A percentile compares a stretch with the other conserved stretches of the same genome.
Conservation (phyloP, 2,329 filamentous ascomycete genomes). For the Phialocephala sp. region DNA sequence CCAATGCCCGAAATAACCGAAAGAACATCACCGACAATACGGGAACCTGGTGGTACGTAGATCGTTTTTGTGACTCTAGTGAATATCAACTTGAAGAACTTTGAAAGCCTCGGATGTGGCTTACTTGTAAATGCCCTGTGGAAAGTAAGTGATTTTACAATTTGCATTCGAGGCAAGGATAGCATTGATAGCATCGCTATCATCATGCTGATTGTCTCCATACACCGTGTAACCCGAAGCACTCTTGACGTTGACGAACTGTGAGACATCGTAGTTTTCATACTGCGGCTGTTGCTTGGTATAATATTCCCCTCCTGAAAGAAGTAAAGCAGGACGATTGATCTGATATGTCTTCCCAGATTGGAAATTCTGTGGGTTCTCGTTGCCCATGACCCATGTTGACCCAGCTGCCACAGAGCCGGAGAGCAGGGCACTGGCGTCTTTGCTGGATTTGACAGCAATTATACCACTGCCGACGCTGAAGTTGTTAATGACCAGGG, state of each 20-base stretch:
- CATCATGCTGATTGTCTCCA: constrained; percentile 61
- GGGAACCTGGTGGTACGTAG: constrained; percentile 48
- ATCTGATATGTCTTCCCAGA: constrained; percentile 47
- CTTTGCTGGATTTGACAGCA: background rate
- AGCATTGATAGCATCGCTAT: constrained; percentile 62
- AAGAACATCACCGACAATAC: constrained; percentile 48
- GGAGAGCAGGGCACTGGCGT: constrained; percentile 42
- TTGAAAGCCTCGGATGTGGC: background rate
- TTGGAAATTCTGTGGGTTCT: constrained; percentile 34
- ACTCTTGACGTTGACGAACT: constrained; percentile 50
- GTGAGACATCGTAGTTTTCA: constrained; percentile 43
- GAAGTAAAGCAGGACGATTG: constrained; percentile 48
- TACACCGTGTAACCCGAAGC: constrained; percentile 42
- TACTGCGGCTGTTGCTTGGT: constrained; percentile 60
- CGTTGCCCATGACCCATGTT: constrained; percentile 26
- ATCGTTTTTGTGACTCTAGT: constrained; percentile 51
- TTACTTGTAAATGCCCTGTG: constrained; percentile 56
- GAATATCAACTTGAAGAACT: background rate
- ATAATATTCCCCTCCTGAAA: constrained; percentile 54
- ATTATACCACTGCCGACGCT: constrained; percentile 54
- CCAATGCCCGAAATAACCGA: constrained; percentile 47
- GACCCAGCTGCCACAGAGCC: constrained; percentile 54
- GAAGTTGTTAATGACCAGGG: constrained; percentile 44
- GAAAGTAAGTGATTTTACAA: constrained; percentile 58
- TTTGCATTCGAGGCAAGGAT: constrained; percentile 56